Conservation (phyloP, 139 green algal species). For the Tetradesmus obliquus region DNA sequence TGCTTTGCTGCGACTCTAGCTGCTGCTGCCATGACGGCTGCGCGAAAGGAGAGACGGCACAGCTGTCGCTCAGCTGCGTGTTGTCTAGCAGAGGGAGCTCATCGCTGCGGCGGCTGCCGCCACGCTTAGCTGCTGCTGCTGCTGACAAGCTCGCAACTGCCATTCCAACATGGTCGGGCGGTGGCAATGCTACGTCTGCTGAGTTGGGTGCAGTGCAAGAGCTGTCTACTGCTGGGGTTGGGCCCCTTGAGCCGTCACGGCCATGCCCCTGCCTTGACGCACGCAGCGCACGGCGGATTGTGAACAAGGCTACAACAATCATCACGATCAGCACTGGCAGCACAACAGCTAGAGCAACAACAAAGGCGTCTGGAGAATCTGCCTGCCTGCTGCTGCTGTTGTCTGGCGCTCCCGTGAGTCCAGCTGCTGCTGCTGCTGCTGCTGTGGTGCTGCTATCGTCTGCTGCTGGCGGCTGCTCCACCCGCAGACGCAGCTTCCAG, state of each 20-base stretch:
- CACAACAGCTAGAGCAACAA: slow-evolving; percentile 12
- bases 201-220: too few species aligned
- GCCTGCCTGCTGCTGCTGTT: background rate
- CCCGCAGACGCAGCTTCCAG: slow-evolving; percentile 51
- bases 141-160: too few species aligned
- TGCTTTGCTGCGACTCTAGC: background rate
- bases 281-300: too few species aligned
- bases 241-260: too few species aligned
- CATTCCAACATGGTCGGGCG: too few species aligned
- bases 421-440: background rate
- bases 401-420: background rate
- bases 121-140: background rate
- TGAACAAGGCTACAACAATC: background rate
- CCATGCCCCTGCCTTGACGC: too few species aligned
- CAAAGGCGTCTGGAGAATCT: background rate
- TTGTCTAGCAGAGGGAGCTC: background rate
- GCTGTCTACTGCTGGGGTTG: background rate
- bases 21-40: background rate
- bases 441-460: background rate
- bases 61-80: background rate
- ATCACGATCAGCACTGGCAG: slow-evolving; percentile 28
- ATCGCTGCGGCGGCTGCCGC: background rate
- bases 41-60: background rate
- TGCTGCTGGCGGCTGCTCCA: background rate
- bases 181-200: too few species aligned